A percentile compares a stretch with the other conserved stretches of the same genome.
Conservation (phyloP, 2,329 filamentous ascomycete genomes). For the Sphaceloma murrayae region DNA sequence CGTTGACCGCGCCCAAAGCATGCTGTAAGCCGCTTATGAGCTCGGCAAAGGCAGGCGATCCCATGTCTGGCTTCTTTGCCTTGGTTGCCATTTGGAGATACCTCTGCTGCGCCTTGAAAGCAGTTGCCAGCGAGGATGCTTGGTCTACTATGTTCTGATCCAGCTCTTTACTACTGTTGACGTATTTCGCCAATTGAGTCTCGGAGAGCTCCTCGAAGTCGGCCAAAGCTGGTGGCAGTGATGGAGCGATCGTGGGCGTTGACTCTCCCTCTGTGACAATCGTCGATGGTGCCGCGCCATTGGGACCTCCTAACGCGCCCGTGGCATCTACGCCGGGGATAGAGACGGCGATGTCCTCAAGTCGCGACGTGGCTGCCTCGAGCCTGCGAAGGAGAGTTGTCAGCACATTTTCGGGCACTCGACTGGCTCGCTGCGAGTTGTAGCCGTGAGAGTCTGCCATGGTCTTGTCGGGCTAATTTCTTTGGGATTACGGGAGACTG, state of each 20-base stretch:
- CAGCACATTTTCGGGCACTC: constrained; percentile 35
- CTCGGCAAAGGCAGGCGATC: constrained; percentile 59
- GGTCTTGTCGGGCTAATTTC: too few relatives aligned
- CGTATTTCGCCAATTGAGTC: constrained; percentile 65
- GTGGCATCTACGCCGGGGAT: constrained; percentile 45
- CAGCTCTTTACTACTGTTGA: constrained; percentile 65
- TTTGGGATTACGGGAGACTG: constrained; percentile 13
- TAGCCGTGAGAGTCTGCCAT: constrained; percentile 11
- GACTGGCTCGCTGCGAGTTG: constrained; percentile 14
- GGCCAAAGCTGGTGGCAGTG: constrained; percentile 66
- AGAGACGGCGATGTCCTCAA: constrained; percentile 93
- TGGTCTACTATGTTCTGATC: constrained; percentile 45
- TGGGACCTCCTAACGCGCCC: not conserved
- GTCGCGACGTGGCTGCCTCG: constrained; percentile 88
- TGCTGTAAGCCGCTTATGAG: constrained; percentile 81
- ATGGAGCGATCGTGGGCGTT: constrained; percentile 32
- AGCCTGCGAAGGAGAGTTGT: constrained; percentile 55
- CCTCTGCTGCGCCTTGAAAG: constrained; percentile 76
- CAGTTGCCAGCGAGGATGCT: constrained; percentile 48
- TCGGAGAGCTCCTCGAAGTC: constrained; percentile 77
- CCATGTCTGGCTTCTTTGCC: constrained; percentile 80
- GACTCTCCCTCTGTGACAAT: constrained; percentile 21
- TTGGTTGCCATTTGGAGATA: constrained; percentile 83
- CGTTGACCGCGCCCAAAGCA: constrained; percentile 66
- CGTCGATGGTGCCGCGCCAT: constrained; percentile 12